These are phyloP conservation scores for Meripilus lineatus DNA, from an alignment of 1,284 basidiomycete genomes.

Conservation along the genomic window DNA sequence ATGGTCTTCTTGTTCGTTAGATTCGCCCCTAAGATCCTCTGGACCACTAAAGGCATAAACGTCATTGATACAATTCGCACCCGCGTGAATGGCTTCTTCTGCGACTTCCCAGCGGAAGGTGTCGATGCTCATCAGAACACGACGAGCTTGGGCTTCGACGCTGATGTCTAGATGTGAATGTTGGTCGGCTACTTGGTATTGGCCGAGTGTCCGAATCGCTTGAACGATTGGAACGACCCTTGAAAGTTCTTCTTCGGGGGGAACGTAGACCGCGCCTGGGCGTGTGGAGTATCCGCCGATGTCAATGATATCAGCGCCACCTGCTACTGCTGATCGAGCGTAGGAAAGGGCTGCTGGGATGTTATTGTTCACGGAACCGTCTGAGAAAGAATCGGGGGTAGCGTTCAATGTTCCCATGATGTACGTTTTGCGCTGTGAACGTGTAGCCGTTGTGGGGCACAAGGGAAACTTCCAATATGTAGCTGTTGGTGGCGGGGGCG, in stretches of 20 bases:
- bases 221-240: conserved; percentile 73
- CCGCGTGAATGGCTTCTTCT: conserved; percentile 69
- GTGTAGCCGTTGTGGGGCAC: conserved; percentile 18
- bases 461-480: conserved; percentile 49
- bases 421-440: conserved; percentile 43
- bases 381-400: conserved; percentile 97
- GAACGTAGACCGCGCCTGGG: conserved; percentile 69
- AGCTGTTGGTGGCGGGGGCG: conserved; percentile 41
- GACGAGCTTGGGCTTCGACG: conserved; percentile 5
- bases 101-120: conserved; percentile 91
- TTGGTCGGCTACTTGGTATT: conserved; percentile 6
- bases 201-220: conserved; percentile 29
- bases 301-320: conserved; percentile 80
- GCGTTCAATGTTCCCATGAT: conserved; percentile 95
- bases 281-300: conserved; percentile 94
- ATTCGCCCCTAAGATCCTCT: conserved; percentile 38
- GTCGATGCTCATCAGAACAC: conserved; percentile 78
- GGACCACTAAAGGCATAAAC: conserved; percentile 80
- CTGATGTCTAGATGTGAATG: conserved; percentile 11
- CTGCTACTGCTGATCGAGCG: conserved; percentile 37
- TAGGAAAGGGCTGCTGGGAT: conserved; percentile 48
- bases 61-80: conserved; percentile 94
- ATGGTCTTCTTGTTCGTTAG: conserved; percentile 27
- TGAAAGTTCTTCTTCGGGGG: conserved; percentile 66
- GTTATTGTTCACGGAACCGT: conserved; percentile 64